Evolutionary conservation across 768 basidiomycete species (phyloP).

Genomic region (Tylopilus subfusipes): DNA sequence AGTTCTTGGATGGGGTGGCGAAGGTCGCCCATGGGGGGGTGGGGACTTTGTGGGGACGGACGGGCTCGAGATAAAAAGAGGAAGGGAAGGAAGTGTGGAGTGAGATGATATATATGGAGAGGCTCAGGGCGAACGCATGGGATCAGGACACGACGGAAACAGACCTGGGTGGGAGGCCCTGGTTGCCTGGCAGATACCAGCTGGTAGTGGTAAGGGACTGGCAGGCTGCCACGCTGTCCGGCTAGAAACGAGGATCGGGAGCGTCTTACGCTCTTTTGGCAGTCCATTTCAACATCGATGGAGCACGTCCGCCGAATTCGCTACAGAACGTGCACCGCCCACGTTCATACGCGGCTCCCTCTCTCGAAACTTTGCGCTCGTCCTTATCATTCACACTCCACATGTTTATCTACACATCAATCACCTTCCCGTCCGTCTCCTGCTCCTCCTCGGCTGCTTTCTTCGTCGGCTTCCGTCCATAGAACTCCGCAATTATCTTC

Average conservation of each 20-base stretch:
- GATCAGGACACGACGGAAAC: too few species aligned
- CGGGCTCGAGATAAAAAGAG: constrained; percentile 12
- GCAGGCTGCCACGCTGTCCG: constrained; percentile 35
- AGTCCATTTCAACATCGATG: constrained; percentile 15
- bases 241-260: constrained; percentile 19
- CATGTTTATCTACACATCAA: constrained; percentile 52
- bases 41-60: not conserved
- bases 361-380: constrained; percentile 4
- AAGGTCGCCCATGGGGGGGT: constrained; percentile 55
- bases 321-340: constrained; percentile 18
- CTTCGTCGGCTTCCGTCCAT: constrained; percentile 76
- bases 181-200: constrained; percentile 30
- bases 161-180: constrained; percentile 12
- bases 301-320: constrained; percentile 12
- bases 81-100: constrained; percentile 8
- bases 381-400: constrained; percentile 24
- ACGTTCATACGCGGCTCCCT: constrained; percentile 15
- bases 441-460: constrained; percentile 51
- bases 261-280: constrained; percentile 25
- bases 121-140: constrained; percentile 36
- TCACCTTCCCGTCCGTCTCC: constrained; percentile 41
- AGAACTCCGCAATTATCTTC: constrained; percentile 93
- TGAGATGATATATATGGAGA: constrained; percentile 35
- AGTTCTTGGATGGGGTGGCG: constrained; percentile 51
- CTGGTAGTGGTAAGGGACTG: constrained; percentile 20